Evolutionary conservation across 805 yeast genomes (phyloP).

Genomic region (Cyberlindnera euphorbiiphila): DNA sequence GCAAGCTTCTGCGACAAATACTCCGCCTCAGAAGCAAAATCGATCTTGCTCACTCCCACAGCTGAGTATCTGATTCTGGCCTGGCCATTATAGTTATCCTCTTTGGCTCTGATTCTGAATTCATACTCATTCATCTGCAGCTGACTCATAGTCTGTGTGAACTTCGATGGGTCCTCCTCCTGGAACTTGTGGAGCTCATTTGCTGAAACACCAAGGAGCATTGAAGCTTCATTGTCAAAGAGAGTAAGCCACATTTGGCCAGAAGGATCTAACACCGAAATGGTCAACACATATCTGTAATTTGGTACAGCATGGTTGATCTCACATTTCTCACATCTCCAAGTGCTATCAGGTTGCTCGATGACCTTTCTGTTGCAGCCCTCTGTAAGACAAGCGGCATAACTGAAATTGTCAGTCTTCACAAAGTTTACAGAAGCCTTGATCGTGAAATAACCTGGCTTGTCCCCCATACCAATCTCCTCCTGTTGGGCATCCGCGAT

Average conservation of each 20-base stretch:
- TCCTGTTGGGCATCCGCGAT: conserved; percentile 62
- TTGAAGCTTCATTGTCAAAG: conserved; percentile 80
- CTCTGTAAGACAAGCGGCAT: conserved; percentile 81
- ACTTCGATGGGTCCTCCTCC: conserved; percentile 44
- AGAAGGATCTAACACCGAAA: conserved; percentile 72
- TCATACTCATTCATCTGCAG: conserved; percentile 64
- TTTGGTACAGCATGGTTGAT: conserved; percentile 62
- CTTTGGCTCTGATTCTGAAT: conserved; percentile 77
- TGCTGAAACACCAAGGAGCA: conserved; percentile 60
- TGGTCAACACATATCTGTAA: conserved; percentile 76
- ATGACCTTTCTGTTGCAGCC: conserved; percentile 83
- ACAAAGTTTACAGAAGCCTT: conserved; percentile 73
- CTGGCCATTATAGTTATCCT: conserved; percentile 78
- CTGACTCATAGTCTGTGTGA: conserved; percentile 41
- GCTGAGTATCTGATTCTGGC: conserved; percentile 74
- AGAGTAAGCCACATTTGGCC: conserved; percentile 84
- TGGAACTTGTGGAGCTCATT: conserved; percentile 49
- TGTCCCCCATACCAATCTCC: conserved; percentile 69
- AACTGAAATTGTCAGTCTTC: conserved; percentile 72
- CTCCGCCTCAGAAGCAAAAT: conserved; percentile 58
- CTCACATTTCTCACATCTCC: conserved; percentile 95
- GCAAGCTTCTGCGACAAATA: conserved; percentile 40
- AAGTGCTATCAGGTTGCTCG: conserved; percentile 66
- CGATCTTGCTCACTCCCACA: conserved; percentile 47
- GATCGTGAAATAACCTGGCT: conserved; percentile 71